Evolutionary conservation across 2,329 filamentous ascomycete genomes (phyloP).

Genomic region (Botrytis byssoidea): DNA sequence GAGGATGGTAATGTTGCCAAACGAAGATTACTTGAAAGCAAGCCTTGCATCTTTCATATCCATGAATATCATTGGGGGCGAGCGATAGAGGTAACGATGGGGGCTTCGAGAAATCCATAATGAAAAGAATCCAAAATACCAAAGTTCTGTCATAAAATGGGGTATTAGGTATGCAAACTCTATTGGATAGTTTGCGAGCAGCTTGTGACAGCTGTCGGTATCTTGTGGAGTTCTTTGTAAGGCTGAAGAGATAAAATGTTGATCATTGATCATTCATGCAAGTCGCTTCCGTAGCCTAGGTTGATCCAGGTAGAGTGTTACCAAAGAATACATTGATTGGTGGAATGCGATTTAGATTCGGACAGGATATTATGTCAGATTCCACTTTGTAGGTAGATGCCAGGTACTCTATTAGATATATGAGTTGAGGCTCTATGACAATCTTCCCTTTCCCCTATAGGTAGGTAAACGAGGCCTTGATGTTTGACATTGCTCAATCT

Average conservation of each 20-base stretch:
- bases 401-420: neutral
- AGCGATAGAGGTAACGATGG: neutral
- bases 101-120: neutral
- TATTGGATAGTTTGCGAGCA: slow-evolving; percentile 16
- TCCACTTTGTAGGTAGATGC: neutral
- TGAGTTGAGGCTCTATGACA: slow-evolving; percentile 11
- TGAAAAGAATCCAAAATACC: neutral
- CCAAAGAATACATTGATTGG: slow-evolving; percentile 12
- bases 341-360: neutral
- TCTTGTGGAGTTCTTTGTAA: neutral
- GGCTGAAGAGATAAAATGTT: slow-evolving; percentile 4
- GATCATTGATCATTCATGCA: neutral
- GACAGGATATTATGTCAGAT: slow-evolving; percentile 17
- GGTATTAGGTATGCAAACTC: neutral
- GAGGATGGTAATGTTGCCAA: slow-evolving; percentile 2
- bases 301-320: neutral
- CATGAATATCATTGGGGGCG: slow-evolving; percentile 17
- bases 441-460: neutral
- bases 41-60: slow-evolving; percentile 3
- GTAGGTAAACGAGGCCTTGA: neutral
- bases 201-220: neutral
- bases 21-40: neutral
- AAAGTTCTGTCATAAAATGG: neutral
- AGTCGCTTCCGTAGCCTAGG: neutral
- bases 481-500: neutral